Percentiles rank a stretch among this genome's conserved stretches.
phyloP scores from a whole-genome alignment of 2,329 filamentous ascomycete genomes.

The Diatrype stigma region DNA sequence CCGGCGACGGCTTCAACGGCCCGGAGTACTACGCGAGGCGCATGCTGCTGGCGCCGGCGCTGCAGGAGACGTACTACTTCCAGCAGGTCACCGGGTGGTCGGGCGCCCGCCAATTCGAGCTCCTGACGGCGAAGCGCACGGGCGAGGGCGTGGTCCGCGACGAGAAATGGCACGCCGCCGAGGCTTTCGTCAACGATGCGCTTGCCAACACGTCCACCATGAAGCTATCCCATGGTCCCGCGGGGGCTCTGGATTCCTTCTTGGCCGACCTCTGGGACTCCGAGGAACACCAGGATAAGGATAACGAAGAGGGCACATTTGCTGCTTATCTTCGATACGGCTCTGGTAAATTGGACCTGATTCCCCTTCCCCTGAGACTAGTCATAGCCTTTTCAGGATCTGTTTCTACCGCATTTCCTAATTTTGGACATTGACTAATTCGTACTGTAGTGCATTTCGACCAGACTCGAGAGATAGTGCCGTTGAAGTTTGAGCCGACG shows the following conservation, averaged over 20 bases:
- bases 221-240: constrained; percentile 30
- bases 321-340: constrained; percentile 26
- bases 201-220: constrained; percentile 28
- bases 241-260: constrained; percentile 22
- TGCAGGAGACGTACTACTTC: constrained; percentile 27
- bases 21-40: constrained; percentile 29
- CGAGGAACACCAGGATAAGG: constrained; percentile 24
- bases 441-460: constrained; percentile 15
- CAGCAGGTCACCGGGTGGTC: constrained; percentile 27
- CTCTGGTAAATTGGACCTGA: constrained; percentile 7
- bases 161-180: constrained; percentile 24
- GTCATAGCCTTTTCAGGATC: not conserved
- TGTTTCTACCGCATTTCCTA: not conserved
- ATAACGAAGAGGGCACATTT: constrained; percentile 26
- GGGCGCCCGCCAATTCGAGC: constrained; percentile 27
- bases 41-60: constrained; percentile 26
- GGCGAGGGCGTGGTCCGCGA: constrained; percentile 20
- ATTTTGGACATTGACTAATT: not conserved
- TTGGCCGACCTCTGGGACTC: constrained; percentile 30
- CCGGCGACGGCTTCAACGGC: constrained; percentile 29
- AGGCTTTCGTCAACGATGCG: constrained; percentile 24
- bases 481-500: constrained; percentile 17
- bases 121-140: constrained; percentile 21
- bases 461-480: constrained; percentile 21
- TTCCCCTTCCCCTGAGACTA: not conserved